Evolutionary conservation across 352 stramenopile genomes (phyloP).

Genomic region (Saprolegnia diclina): DNA sequence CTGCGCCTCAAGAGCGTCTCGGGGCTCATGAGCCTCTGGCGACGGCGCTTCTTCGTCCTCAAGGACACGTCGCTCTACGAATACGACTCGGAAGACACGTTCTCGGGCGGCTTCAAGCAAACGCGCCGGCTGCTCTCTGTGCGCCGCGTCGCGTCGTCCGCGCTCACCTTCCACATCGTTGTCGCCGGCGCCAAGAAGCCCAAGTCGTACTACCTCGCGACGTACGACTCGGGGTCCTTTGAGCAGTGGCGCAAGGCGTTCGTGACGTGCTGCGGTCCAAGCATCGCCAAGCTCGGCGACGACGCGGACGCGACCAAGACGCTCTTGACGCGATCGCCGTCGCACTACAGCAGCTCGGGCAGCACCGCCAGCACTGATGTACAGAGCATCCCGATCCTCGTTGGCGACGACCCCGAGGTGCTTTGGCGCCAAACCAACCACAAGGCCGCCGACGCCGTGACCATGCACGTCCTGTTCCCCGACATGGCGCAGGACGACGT

Average conservation of each 20-base stretch:
- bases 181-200: background rate
- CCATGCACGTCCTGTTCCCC: background rate
- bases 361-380: background rate
- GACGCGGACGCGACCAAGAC: background rate
- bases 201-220: conserved; percentile 2
- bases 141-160: background rate
- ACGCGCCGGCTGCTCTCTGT: background rate
- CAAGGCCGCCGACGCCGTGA: background rate
- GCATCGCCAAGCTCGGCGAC: background rate
- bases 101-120: background rate
- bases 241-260: conserved; percentile 2
- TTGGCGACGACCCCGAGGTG: background rate
- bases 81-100: conserved; percentile 41
- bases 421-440: background rate
- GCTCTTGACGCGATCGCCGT: background rate
- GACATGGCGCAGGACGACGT: background rate
- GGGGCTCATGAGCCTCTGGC: conserved; percentile 48
- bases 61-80: conserved; percentile 65
- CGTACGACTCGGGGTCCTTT: background rate
- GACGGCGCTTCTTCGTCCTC: conserved; percentile 58
- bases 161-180: background rate
- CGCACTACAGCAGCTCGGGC: background rate
- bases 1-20: conserved; percentile 23
- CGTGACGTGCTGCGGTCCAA: background rate
- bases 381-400: background rate